Percentiles rank a stretch among this genome's conserved stretches.
Evolutionary conservation across 805 yeast genomes (phyloP).

Genomic region (Cyberlindnera galapagoensis): DNA sequence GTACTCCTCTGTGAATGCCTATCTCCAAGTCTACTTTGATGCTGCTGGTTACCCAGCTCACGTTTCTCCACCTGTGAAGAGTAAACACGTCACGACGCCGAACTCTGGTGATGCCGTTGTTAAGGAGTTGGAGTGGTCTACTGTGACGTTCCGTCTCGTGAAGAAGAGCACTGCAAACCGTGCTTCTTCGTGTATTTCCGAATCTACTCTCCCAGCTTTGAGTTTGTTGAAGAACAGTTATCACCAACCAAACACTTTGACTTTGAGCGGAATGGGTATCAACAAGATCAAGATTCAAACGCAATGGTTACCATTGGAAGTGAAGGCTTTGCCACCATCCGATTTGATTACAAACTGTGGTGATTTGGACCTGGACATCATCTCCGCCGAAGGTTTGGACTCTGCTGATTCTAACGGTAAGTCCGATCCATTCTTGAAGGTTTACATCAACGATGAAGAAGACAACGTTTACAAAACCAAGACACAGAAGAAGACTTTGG

Average conservation of each 20-base stretch:
- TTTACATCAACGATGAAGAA: conserved; percentile 57
- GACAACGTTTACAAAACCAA: conserved; percentile 65
- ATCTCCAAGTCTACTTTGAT: conserved; percentile 74
- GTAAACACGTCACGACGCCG: conserved; percentile 29
- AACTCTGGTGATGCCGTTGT: conserved; percentile 70
- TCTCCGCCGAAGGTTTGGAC: conserved; percentile 61
- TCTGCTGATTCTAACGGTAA: conserved; percentile 90
- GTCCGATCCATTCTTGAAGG: conserved; percentile 83
- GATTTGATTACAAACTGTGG: conserved; percentile 80
- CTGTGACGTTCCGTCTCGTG: conserved; percentile 53
- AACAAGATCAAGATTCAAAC: conserved; percentile 52
- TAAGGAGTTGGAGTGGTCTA: conserved; percentile 73
- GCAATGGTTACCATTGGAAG: conserved; percentile 74
- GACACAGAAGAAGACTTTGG: conserved; percentile 76
- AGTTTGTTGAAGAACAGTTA: conserved; percentile 63
- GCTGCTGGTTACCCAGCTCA: conserved; percentile 61
- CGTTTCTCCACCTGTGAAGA: conserved; percentile 43
- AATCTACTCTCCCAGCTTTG: conserved; percentile 57
- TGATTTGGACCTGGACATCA: conserved; percentile 49
- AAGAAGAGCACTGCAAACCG: conserved; percentile 49
- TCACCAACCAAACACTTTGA: conserved; percentile 49
- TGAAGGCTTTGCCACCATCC: conserved; percentile 54
- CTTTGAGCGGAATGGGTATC: conserved; percentile 45
- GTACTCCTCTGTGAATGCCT: conserved; percentile 48
- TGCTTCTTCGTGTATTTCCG: conserved; percentile 52